These are phyloP conservation scores for Botrytis hyacinthi DNA, from an alignment of 2,329 filamentous ascomycete species.

Conservation along the genomic window DNA sequence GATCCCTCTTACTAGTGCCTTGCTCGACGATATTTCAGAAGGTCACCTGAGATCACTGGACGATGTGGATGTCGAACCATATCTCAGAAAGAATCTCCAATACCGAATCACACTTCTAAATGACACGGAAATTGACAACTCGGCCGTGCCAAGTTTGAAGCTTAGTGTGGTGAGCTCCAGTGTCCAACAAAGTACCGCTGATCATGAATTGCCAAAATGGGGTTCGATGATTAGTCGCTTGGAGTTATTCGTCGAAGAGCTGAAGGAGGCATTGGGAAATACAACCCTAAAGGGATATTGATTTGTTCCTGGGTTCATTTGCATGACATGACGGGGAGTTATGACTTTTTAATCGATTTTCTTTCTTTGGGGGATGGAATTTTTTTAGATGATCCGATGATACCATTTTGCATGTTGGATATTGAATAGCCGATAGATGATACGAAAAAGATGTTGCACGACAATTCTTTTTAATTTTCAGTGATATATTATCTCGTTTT, in stretches of 20 bases:
- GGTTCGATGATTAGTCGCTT: neutral
- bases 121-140: constrained; percentile 26
- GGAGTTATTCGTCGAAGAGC: neutral
- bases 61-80: constrained; percentile 30
- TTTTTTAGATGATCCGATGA: neutral
- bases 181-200: constrained; percentile 3
- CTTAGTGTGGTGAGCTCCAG: constrained; percentile 31
- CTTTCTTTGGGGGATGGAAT: neutral
- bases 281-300: neutral
- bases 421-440: neutral
- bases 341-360: neutral
- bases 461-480: neutral
- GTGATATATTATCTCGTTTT: neutral
- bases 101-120: constrained; percentile 32
- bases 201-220: constrained; percentile 17
- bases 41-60: constrained; percentile 38
- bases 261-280: neutral
- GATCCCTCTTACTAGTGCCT: constrained; percentile 45
- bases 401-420: neutral
- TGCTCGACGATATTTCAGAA: constrained; percentile 38
- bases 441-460: neutral
- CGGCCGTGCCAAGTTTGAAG: constrained; percentile 30
- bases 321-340: neutral
- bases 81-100: constrained; percentile 32
- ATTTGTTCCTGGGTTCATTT: neutral